Evolutionary conservation across 768 basidiomycete species (phyloP).

Genomic region (Hydnomerulius pinastri): DNA sequence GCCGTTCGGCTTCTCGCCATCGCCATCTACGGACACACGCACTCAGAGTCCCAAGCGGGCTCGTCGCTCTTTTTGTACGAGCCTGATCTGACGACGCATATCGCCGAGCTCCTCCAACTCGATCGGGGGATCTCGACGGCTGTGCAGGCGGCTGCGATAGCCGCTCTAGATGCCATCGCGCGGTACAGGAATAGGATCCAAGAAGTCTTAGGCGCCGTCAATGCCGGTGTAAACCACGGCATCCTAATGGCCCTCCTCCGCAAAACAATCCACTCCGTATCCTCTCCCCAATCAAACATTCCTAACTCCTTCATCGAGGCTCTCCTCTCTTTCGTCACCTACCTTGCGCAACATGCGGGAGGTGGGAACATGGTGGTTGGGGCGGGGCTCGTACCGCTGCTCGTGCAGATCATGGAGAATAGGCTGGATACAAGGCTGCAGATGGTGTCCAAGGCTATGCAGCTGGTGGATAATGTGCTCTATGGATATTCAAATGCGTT

Average conservation of each 20-base stretch:
- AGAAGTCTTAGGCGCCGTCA: conserved; percentile 88
- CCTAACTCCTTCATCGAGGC: conserved; percentile 83
- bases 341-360: conserved; percentile 79
- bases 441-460: conserved; percentile 87
- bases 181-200: conserved; percentile 80
- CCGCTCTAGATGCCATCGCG: conserved; percentile 88
- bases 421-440: conserved; percentile 65
- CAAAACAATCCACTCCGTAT: conserved; percentile 74
- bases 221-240: conserved; percentile 95
- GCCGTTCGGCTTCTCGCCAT: conserved; percentile 82
- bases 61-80: conserved; percentile 91
- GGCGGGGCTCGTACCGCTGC: conserved; percentile 85
- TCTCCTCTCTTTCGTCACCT: conserved; percentile 82
- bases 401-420: conserved; percentile 89
- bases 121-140: conserved; percentile 68
- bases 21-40: conserved; percentile 89
- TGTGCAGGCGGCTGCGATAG: conserved; percentile 83
- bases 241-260: conserved; percentile 88
- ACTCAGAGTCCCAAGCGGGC: conserved; percentile 74
- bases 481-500: conserved; percentile 90
- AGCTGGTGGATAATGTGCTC: conserved; percentile 88
- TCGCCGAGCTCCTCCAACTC: conserved; percentile 87
- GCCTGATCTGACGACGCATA: conserved; percentile 85
- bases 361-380: conserved; percentile 94
- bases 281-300: conserved; percentile 61